Percentiles rank a stretch among this genome's conserved stretches.
Evolutionary conservation across 805 yeast species (phyloP).

Genomic region (Yarrowia divulgata): DNA sequence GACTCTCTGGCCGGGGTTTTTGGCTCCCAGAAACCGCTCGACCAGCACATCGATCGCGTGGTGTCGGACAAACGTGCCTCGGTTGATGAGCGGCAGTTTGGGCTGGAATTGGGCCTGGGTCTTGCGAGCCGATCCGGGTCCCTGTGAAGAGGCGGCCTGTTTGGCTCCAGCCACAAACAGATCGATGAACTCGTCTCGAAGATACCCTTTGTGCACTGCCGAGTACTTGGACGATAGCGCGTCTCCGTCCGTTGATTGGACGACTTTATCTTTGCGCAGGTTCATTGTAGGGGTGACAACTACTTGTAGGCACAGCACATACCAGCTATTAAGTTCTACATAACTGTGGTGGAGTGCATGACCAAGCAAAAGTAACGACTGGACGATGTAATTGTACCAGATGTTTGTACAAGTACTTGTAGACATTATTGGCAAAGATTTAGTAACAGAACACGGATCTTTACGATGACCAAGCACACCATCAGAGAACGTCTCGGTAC

Average conservation of each 20-base stretch:
- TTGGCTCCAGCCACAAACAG: conserved; percentile 43
- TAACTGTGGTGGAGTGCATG: conserved; percentile 21
- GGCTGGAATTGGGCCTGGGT: conserved; percentile 43
- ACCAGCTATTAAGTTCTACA: neutral
- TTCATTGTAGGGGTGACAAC: no score
- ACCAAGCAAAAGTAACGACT: neutral
- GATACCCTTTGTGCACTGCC: conserved; percentile 57
- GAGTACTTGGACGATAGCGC: conserved; percentile 62
- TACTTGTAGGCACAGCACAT: no score
- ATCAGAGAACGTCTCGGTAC: no score
- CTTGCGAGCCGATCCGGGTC: conserved; percentile 35
- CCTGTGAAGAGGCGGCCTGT: conserved; percentile 18
- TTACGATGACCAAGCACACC: no score
- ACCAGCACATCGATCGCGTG: conserved; percentile 55
- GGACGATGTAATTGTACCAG: neutral
- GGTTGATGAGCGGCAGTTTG: conserved; percentile 65
- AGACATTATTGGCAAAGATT: no score
- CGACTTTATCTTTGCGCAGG: conserved; percentile 53
- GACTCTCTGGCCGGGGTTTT: conserved; percentile 40
- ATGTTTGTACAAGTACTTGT: no score
- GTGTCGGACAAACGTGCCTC: conserved; percentile 66
- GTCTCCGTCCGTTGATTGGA: conserved; percentile 66
- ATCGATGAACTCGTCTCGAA: conserved; percentile 53
- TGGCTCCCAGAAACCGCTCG: conserved; percentile 50
- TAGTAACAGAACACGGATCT: no score